Evolutionary conservation across 1,139 yeast species (phyloP).

Genomic region (Casaregolazyma lundiana): DNA sequence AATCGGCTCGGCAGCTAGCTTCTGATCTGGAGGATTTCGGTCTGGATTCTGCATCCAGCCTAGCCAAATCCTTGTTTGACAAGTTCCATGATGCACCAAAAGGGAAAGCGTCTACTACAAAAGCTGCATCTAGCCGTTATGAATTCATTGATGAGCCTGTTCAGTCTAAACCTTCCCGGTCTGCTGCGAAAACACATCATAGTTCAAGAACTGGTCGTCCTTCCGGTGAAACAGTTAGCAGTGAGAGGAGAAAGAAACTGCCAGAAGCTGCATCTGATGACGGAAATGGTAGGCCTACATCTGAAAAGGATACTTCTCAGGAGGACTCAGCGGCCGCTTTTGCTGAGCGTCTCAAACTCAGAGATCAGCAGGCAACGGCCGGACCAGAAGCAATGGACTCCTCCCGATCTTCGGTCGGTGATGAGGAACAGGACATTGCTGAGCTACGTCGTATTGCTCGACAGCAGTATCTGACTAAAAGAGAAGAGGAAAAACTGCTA

Average conservation of each 20-base stretch:
- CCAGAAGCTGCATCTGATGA: conserved; percentile 1
- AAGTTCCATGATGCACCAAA: conserved; percentile 19
- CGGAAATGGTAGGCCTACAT: not conserved
- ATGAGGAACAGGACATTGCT: conserved; percentile 26
- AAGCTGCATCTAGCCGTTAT: conserved; percentile 14
- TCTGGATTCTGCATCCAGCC: conserved; percentile 24
- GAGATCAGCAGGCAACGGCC: conserved; percentile 19
- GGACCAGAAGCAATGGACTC: conserved; percentile 6
- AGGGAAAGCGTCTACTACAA: conserved; percentile 5
- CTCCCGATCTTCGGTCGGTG: conserved; percentile 12
- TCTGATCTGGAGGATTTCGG: conserved; percentile 29
- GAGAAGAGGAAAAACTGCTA: conserved; percentile 45
- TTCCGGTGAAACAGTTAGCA: not conserved
- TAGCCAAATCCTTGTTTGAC: conserved; percentile 26
- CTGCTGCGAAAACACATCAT: not conserved
- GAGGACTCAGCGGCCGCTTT: conserved; percentile 27
- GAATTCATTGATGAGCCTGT: conserved; percentile 20
- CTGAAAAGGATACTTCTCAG: conserved; percentile 21
- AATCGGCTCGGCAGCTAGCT: conserved; percentile 21
- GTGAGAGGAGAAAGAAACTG: not conserved
- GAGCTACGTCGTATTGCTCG: conserved; percentile 44
- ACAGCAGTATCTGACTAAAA: conserved; percentile 43
- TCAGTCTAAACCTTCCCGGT: not conserved
- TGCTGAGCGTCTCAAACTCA: conserved; percentile 27
- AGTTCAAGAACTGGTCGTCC: not conserved